Conservation (phyloP, 1,284 basidiomycete species). For the Sanghuangporus baumii region DNA sequence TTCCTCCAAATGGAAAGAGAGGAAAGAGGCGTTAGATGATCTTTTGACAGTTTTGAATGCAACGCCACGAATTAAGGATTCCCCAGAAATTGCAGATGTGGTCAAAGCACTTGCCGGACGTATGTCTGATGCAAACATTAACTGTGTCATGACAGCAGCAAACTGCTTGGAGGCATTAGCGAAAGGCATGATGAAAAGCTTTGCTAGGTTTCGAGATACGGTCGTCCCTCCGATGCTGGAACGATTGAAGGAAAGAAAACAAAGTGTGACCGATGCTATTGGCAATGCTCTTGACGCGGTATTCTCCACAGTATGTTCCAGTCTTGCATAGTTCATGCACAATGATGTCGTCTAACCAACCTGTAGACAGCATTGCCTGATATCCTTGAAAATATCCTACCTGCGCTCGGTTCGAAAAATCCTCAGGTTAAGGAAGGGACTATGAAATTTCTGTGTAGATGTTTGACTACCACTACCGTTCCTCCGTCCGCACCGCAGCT, state of each 20-base stretch:
- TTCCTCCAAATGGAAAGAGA: slow-evolving; percentile 98
- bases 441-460: slow-evolving; percentile 83
- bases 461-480: slow-evolving; percentile 63
- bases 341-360: slow-evolving; percentile 7
- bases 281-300: slow-evolving; percentile 87
- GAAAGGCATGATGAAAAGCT: slow-evolving; percentile 71
- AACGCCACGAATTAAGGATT: slow-evolving; percentile 76
- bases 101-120: slow-evolving; percentile 74
- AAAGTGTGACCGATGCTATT: slow-evolving; percentile 84
- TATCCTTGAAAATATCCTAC: slow-evolving; percentile 79
- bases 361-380: slow-evolving; percentile 75
- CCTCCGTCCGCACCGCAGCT: slow-evolving; percentile 74
- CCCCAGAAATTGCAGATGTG: slow-evolving; percentile 68
- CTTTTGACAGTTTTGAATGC: slow-evolving; percentile 68
- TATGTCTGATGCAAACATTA: slow-evolving; percentile 92
- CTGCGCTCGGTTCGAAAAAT: slow-evolving; percentile 85
- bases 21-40: slow-evolving; percentile 89
- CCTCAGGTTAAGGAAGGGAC: slow-evolving; percentile 96
- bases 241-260: slow-evolving; percentile 93
- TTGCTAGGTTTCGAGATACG: slow-evolving; percentile 71
- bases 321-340: slow-evolving; percentile 3
- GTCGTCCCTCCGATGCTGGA: slow-evolving; percentile 83
- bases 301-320: slow-evolving; percentile 66
- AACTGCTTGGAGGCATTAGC: slow-evolving; percentile 85
- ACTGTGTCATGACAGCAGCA: slow-evolving; percentile 89